phyloP scores from a whole-genome alignment of 345 rosid genomes.

The Sisymbrium altissimum region DNA sequence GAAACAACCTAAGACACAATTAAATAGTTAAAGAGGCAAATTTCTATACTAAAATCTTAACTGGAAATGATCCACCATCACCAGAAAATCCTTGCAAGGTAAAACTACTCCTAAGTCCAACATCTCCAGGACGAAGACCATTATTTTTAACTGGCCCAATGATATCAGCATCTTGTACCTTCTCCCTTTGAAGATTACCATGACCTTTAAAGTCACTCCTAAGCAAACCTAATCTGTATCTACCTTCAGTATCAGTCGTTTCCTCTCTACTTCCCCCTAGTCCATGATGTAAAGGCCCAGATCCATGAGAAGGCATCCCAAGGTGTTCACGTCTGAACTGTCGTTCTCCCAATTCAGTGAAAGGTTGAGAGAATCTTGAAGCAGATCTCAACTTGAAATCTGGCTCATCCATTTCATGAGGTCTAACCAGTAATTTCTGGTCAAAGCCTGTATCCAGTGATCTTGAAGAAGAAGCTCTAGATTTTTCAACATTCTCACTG shows the following conservation, averaged over 20 bases:
- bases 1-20: background rate
- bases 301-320: background rate
- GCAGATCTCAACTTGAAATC: background rate
- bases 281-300: background rate
- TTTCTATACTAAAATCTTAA: slow-evolving; percentile 15
- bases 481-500: background rate
- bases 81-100: slow-evolving; percentile 38
- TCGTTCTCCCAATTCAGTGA: background rate
- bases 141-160: background rate
- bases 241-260: too few relatives aligned
- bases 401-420: background rate
- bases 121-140: slow-evolving; percentile 51
- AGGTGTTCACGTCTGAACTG: background rate
- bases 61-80: background rate
- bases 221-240: background rate
- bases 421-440: background rate
- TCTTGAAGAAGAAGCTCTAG: background rate
- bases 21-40: background rate
- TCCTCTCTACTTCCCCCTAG: too few relatives aligned
- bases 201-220: background rate
- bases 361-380: background rate
- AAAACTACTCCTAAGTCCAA: slow-evolving; percentile 46
- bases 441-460: background rate
- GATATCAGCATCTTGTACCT: background rate
- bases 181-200: background rate